Conservation (phyloP, 441 rosid species). For the Capsella rubella region DNA sequence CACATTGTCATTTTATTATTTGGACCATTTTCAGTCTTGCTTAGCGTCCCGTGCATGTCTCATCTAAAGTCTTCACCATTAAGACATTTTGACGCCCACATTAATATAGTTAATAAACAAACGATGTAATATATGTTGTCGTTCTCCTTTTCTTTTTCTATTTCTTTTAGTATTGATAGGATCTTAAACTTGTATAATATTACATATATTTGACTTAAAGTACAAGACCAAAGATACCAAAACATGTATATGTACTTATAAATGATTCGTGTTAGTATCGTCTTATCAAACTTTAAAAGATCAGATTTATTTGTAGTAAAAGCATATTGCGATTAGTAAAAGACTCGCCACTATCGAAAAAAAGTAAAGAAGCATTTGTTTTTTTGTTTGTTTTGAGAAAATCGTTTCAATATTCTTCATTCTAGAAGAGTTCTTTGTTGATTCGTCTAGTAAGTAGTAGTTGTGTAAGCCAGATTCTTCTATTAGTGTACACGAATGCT, state of each 20-base stretch:
- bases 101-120: not conserved
- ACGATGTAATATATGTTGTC: no score
- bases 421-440: not conserved
- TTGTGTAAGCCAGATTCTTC: not conserved
- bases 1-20: conserved; percentile 43
- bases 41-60: conserved; percentile 40
- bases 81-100: conserved; percentile 17
- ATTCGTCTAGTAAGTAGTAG: not conserved
- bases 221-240: no score
- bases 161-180: no score
- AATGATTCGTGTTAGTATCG: not conserved
- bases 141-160: no score
- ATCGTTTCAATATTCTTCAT: not conserved
- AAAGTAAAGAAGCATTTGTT: not conserved
- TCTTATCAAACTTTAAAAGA: not conserved
- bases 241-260: not conserved
- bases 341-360: not conserved
- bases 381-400: no score
- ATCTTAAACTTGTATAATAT: no score
- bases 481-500: not conserved
- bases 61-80: conserved; percentile 38
- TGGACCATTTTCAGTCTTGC: conserved; percentile 31
- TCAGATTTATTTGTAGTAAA: not conserved
- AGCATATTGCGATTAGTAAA: not conserved
- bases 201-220: not conserved